phyloP scores from a whole-genome alignment of 306 rosid species.

The Dalbergia oliveri region DNA sequence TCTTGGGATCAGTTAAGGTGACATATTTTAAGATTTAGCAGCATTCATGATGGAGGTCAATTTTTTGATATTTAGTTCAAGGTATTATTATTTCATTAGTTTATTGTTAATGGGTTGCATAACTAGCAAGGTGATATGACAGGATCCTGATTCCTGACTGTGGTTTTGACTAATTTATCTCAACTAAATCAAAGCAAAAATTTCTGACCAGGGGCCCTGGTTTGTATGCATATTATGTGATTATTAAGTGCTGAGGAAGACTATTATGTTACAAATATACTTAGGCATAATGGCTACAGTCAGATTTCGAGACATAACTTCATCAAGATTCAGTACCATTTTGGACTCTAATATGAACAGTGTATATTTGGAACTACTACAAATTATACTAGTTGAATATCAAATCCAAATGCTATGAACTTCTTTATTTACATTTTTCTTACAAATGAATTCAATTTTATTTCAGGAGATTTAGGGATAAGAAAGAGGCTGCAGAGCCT shows the following conservation, averaged over 20 bases:
- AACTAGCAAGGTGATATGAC: slow-evolving; percentile 15
- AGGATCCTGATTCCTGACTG: slow-evolving; percentile 2
- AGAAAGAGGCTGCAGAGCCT: slow-evolving; percentile 86
- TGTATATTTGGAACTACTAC: slow-evolving; percentile 2
- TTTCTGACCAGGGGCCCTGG: neutral
- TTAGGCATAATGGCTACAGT: neutral
- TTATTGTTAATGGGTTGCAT: slow-evolving; percentile 17
- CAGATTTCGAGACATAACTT: slow-evolving; percentile 1
- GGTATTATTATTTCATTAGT: slow-evolving; percentile 18
- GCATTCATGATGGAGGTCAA: slow-evolving; percentile 12
- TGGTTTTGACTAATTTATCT: neutral
- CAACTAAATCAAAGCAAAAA: neutral
- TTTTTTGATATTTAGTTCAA: slow-evolving; percentile 28
- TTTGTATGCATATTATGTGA: slow-evolving; percentile 28
- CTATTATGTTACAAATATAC: neutral
- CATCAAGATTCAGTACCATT: neutral
- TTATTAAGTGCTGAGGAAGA: slow-evolving; percentile 29
- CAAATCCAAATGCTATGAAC: neutral
- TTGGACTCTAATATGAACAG: neutral
- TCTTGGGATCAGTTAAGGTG: neutral
- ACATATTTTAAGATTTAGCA: neutral
- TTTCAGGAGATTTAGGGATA: slow-evolving; percentile 90
- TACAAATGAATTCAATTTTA: slow-evolving; percentile 32
- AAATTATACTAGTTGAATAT: neutral
- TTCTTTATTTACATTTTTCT: slow-evolving; percentile 5